Percentiles rank a stretch among this genome's conserved stretches.
phyloP scores from a whole-genome alignment of 208 protist species.

The Wallacemonas rigidus region DNA sequence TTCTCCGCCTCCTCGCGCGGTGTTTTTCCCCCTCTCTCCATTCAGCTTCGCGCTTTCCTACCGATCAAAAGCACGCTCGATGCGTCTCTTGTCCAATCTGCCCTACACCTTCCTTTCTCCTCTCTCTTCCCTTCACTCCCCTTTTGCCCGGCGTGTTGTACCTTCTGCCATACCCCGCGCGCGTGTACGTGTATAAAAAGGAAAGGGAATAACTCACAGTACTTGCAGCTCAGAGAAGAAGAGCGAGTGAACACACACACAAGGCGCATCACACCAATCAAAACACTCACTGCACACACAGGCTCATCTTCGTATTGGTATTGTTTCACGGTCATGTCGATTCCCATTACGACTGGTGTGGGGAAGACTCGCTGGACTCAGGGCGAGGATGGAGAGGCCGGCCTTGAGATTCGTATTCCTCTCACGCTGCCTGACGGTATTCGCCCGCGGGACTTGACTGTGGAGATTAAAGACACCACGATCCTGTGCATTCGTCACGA shows the following conservation, averaged over 20 bases:
- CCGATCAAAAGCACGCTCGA: too few species aligned
- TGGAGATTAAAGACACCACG: slow-evolving; percentile 75
- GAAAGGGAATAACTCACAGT: too few species aligned
- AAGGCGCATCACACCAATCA: not conserved
- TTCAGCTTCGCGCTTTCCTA: not conserved
- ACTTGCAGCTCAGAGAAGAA: too few species aligned
- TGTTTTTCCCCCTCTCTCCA: not conserved
- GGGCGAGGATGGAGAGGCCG: slow-evolving; percentile 59
- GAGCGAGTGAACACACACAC: too few species aligned
- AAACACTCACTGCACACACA: not conserved
- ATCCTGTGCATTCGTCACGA: slow-evolving; percentile 78
- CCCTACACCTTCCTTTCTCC: too few species aligned
- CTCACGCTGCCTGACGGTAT: slow-evolving; percentile 60
- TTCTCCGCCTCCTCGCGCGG: not conserved
- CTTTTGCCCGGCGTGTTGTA: not conserved
- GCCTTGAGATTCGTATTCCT: slow-evolving; percentile 77
- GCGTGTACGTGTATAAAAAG: too few species aligned
- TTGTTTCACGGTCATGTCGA: slow-evolving; percentile 5
- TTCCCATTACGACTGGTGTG: slow-evolving; percentile 52
- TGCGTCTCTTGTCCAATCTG: too few species aligned
- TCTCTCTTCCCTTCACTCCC: not conserved
- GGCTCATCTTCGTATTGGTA: not conserved
- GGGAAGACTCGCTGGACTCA: slow-evolving; percentile 78
- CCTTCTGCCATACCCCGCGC: too few species aligned
- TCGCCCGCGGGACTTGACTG: slow-evolving; percentile 70